Evolutionary conservation across 108 stramenopile genomes (phyloP).

Genomic region (Nitzschia sp.): DNA sequence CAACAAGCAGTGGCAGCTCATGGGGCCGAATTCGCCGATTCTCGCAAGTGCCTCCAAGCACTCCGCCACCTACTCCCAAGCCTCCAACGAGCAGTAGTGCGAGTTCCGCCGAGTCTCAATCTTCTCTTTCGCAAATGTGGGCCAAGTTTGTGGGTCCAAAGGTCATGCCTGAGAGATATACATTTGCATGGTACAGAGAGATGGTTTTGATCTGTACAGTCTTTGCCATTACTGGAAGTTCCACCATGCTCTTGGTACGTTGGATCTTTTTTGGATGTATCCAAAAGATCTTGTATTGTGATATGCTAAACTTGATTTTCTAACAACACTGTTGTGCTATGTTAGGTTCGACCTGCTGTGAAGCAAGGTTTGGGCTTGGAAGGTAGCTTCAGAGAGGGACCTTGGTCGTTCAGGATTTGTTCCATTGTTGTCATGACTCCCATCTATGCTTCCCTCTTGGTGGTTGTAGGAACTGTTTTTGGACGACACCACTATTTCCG

Average conservation of each 20-base stretch:
- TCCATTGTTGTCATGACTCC: slow-evolving; percentile 87
- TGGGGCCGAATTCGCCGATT: no score
- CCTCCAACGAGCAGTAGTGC: slow-evolving; percentile 8
- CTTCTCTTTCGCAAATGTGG: slow-evolving; percentile 35
- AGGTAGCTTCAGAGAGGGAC: slow-evolving; percentile 78
- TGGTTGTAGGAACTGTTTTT: slow-evolving; percentile 76
- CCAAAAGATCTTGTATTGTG: slow-evolving; percentile 2
- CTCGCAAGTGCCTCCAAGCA: no score
- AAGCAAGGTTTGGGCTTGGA: slow-evolving; percentile 65
- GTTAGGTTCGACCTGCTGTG: slow-evolving; percentile 69
- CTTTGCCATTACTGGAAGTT: slow-evolving; percentile 83
- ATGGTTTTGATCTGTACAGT: slow-evolving; percentile 79
- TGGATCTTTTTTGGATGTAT: not conserved
- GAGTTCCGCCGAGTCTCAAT: not conserved
- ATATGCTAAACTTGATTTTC: not conserved
- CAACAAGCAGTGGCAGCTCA: no score
- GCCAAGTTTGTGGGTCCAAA: slow-evolving; percentile 64
- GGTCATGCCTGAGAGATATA: slow-evolving; percentile 69
- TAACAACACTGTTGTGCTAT: not conserved
- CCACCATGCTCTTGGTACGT: slow-evolving; percentile 82
- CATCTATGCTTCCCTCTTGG: slow-evolving; percentile 71
- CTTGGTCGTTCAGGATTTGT: slow-evolving; percentile 82
- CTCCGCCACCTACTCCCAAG: not conserved
- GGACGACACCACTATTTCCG: slow-evolving; percentile 84
- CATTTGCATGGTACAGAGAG: slow-evolving; percentile 69